These are phyloP conservation scores for Rhododendron molle DNA, from an alignment of 148 eudicot genomes.

Conservation along the genomic window DNA sequence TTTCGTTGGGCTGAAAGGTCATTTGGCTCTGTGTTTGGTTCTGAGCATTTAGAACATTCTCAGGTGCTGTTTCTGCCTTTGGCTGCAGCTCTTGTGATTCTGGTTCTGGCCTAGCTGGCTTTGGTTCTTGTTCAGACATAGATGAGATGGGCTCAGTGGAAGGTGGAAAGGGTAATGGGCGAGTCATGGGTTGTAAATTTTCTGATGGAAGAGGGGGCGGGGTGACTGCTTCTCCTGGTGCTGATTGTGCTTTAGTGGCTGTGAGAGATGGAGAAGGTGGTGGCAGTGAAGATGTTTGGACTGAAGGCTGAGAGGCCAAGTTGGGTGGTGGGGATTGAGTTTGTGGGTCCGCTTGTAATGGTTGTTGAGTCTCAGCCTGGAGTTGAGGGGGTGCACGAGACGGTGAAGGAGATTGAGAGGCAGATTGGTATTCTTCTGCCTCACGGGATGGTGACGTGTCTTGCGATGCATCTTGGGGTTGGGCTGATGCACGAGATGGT, in stretches of 20 bases:
- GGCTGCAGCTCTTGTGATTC: neutral
- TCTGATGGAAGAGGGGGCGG: neutral
- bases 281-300: neutral
- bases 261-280: slow-evolving; percentile 4
- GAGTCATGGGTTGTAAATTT: neutral
- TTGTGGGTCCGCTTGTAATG: slow-evolving; percentile 7
- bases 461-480: neutral
- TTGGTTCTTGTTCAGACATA: slow-evolving; percentile 3
- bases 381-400: slow-evolving; percentile 12
- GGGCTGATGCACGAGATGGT: slow-evolving; percentile 1
- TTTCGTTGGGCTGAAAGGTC: slow-evolving; percentile 4
- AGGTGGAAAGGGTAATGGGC: neutral
- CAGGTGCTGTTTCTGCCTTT: neutral
- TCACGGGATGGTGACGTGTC: neutral
- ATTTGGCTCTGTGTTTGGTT: slow-evolving; percentile 1
- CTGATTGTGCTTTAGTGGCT: slow-evolving; percentile 9
- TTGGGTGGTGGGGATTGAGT: slow-evolving; percentile 23
- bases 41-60: neutral
- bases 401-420: slow-evolving; percentile 15
- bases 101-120: slow-evolving; percentile 2
- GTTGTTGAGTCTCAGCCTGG: slow-evolving; percentile 10
- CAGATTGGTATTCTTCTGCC: neutral
- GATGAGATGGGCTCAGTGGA: neutral
- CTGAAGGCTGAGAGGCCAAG: neutral
- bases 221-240: neutral